Percentiles rank a stretch among this genome's conserved stretches.
Evolutionary conservation across 352 stramenopile genomes (phyloP).

Genomic region (Phytophthora vignae): DNA sequence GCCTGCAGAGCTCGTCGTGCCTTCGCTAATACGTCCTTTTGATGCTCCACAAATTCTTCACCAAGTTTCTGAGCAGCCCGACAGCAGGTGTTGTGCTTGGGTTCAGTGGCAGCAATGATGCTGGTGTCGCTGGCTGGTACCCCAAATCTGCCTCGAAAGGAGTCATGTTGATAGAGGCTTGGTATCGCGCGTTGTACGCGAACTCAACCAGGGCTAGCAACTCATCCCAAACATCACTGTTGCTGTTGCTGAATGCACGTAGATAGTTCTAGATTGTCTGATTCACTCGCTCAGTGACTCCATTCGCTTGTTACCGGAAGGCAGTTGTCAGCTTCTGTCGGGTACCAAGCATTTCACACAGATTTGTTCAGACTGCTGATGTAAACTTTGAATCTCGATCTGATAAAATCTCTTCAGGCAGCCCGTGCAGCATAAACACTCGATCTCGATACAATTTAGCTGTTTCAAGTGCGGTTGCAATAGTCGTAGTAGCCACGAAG

Average conservation of each 20-base stretch:
- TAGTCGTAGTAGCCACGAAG: neutral
- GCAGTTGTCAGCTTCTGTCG: constrained; percentile 18
- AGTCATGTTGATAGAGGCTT: neutral
- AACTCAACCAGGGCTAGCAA: neutral
- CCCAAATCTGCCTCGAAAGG: neutral
- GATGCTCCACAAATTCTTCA: neutral
- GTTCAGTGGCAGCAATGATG: neutral
- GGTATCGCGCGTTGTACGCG: neutral
- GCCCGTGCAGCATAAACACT: constrained; percentile 12
- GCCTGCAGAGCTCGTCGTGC: neutral
- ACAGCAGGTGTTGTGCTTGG: neutral
- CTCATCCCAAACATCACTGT: neutral
- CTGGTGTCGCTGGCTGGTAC: neutral
- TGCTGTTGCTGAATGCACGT: neutral
- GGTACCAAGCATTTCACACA: constrained; percentile 17
- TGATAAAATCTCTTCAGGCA: constrained; percentile 18
- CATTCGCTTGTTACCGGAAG: constrained; percentile 21
- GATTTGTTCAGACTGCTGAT: constrained; percentile 10
- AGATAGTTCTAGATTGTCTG: constrained; percentile 23
- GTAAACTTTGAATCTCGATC: constrained; percentile 33
- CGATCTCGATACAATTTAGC: constrained; percentile 18
- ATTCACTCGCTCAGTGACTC: constrained; percentile 21
- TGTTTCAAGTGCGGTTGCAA: neutral
- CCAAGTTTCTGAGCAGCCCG: neutral
- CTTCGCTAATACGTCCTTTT: neutral